phyloP scores from a whole-genome alignment of 225 moss, liverwort and hornwort species.

The Pseudisothecium myosuroides region DNA sequence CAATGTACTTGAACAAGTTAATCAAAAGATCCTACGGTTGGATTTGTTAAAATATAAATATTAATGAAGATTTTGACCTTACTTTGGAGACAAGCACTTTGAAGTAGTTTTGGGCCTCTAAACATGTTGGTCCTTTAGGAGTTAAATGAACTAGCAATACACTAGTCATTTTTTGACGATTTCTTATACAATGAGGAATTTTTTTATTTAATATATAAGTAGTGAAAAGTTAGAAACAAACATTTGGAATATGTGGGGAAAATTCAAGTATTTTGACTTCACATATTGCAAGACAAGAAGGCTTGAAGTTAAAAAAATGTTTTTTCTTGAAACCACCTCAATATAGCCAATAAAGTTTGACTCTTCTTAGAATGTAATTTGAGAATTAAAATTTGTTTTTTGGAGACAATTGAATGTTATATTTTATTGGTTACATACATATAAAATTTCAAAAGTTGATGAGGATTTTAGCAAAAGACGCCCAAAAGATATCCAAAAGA shows the following conservation, averaged over 20 bases:
- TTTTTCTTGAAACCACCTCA: background rate
- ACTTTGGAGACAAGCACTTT: no score
- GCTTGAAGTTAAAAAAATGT: no score
- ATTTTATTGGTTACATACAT: background rate
- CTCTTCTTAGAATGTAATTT: background rate
- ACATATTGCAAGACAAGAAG: background rate
- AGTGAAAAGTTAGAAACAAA: background rate
- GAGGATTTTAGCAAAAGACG: background rate
- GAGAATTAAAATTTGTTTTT: background rate
- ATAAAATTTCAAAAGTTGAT: background rate
- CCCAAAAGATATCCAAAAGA: no score
- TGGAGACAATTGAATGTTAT: rapidly evolving
- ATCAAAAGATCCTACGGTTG: no score
- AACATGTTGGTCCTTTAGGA: no score
- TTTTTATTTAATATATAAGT: background rate
- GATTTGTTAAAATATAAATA: no score
- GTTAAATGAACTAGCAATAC: background rate
- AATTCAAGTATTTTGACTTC: background rate
- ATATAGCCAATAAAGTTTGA: background rate
- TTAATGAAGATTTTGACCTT: no score
- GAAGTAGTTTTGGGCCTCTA: no score
- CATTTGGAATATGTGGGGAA: background rate
- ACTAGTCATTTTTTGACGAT: background rate
- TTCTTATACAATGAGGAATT: background rate
- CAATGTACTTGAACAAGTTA: no score